Conservation (phyloP, 148 eudicot species). For the Dianthus caryophyllus region DNA sequence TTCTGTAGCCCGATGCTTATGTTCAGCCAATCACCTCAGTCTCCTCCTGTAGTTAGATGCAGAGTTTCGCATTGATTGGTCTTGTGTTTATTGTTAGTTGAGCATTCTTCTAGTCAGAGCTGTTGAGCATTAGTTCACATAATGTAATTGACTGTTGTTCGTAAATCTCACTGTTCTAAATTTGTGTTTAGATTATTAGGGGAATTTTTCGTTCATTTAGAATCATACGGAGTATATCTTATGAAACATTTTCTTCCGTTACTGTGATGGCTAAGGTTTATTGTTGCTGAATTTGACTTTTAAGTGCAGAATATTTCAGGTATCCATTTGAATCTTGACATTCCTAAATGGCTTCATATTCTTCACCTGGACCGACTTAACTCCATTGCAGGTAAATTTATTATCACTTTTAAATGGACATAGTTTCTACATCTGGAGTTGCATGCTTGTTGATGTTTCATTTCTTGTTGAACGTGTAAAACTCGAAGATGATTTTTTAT, state of each 20-base stretch:
- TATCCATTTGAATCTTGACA: conserved; percentile 74
- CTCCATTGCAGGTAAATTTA: conserved; percentile 60
- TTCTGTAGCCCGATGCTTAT: not conserved
- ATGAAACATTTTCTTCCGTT: too few relatives aligned
- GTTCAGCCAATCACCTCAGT: not conserved
- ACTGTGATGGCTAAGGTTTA: not conserved
- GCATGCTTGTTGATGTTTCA: conserved; percentile 4
- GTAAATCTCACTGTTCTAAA: not conserved
- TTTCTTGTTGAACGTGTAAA: not conserved
- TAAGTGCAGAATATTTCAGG: conserved; percentile 81
- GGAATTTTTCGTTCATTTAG: not conserved
- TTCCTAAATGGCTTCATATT: conserved; percentile 72
- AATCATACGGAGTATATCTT: not conserved
- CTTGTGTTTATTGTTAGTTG: too few relatives aligned
- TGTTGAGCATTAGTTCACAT: not conserved
- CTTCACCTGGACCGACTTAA: conserved; percentile 72
- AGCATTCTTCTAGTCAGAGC: not conserved
- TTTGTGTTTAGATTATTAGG: not conserved
- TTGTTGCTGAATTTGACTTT: conserved; percentile 27
- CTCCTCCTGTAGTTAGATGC: not conserved
- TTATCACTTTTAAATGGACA: not conserved
- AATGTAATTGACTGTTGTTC: not conserved
- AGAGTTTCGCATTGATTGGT: too few relatives aligned
- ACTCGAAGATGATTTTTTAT: too few relatives aligned
- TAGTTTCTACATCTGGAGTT: conserved; percentile 2